A percentile compares a stretch with the other conserved stretches of the same genome.
Conservation (phyloP, 2,329 filamentous ascomycete species). For the Dothiorella sarmentorum region DNA sequence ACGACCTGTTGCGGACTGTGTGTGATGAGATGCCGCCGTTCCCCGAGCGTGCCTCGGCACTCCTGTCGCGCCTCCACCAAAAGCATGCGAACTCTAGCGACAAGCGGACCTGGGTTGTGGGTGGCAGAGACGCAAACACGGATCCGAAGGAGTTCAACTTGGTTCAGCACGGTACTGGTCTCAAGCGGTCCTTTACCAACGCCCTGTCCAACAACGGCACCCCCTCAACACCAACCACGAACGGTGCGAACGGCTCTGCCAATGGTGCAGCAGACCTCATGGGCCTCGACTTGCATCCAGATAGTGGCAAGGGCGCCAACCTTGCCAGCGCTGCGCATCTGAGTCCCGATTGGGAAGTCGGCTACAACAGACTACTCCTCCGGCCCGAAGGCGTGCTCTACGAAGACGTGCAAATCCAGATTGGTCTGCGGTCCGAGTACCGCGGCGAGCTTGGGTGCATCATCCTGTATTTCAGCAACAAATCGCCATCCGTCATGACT, state of each 20-base stretch:
- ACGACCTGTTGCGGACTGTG: constrained; percentile 87
- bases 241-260: constrained; percentile 48
- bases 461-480: constrained; percentile 95
- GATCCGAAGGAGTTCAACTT: constrained; percentile 77
- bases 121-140: constrained; percentile 87
- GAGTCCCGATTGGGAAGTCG: constrained; percentile 90
- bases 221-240: constrained; percentile 27
- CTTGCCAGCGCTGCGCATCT: constrained; percentile 88
- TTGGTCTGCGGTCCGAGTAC: constrained; percentile 91
- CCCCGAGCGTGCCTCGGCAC: constrained; percentile 86
- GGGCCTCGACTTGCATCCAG: constrained; percentile 73
- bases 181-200: constrained; percentile 80
- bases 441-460: constrained; percentile 92
- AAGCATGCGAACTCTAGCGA: constrained; percentile 92
- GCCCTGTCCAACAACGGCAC: constrained; percentile 39
- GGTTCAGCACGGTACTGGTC: constrained; percentile 72
- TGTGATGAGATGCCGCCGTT: constrained; percentile 99
- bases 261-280: constrained; percentile 64
- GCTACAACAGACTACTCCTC: constrained; percentile 79
- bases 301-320: constrained; percentile 62
- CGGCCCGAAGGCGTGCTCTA: constrained; percentile 83
- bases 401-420: constrained; percentile 89
- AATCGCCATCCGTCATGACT: constrained; percentile 76
- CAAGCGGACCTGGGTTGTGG: constrained; percentile 96
- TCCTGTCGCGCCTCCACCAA: constrained; percentile 88